phyloP scores from a whole-genome alignment of 768 basidiomycete species.

The Filobasidium wieringae region DNA sequence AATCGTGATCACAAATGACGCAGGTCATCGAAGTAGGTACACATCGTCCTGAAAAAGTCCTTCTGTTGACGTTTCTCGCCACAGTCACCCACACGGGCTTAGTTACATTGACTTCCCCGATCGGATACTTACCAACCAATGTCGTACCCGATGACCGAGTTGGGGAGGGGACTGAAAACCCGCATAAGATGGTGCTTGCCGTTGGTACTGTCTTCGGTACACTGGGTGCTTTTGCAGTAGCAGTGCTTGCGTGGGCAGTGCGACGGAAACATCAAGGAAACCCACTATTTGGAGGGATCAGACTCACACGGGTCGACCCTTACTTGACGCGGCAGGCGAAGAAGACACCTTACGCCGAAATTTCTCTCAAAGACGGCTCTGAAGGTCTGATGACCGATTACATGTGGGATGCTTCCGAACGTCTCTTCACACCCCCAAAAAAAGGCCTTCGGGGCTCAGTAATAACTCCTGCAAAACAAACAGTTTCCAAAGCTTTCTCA shows the following conservation, averaged over 20 bases:
- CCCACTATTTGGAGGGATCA: neutral
- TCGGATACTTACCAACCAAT: neutral
- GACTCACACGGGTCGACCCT: conserved; percentile 3
- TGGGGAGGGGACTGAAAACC: neutral
- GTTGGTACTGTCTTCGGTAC: conserved; percentile 55
- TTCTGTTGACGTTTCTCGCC: neutral
- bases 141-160: neutral
- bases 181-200: conserved; percentile 40
- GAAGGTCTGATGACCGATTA: neutral
- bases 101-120: neutral
- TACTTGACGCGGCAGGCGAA: neutral
- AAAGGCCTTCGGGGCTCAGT: neutral
- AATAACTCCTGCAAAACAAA: neutral
- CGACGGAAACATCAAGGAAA: neutral
- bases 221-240: conserved; percentile 46
- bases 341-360: neutral
- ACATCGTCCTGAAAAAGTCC: neutral
- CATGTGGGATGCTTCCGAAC: conserved; percentile 7
- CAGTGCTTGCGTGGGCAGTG: neutral
- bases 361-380: neutral
- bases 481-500: neutral
- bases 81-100: neutral
- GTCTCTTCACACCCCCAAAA: conserved; percentile 1
- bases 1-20: neutral
- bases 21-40: neutral